Evolutionary conservation across 768 basidiomycete species (phyloP).

Genomic region (Tylopilus rubrobrunneus): DNA sequence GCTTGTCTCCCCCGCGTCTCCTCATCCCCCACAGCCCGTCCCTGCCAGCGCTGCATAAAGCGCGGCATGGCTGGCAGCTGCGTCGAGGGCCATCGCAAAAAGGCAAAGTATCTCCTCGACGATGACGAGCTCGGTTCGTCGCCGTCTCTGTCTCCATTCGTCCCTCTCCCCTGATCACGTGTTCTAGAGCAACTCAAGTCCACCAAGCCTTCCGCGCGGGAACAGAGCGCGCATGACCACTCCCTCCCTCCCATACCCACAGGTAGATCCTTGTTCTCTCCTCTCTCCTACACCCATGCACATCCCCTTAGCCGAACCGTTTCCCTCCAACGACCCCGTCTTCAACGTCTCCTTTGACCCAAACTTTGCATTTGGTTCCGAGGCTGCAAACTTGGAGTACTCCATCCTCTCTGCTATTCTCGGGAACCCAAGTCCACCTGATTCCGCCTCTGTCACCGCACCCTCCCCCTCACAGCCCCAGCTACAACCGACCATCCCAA

Average conservation of each 20-base stretch:
- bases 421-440: constrained; percentile 62
- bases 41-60: constrained; percentile 94
- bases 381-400: constrained; percentile 92
- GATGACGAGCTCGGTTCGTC: constrained; percentile 84
- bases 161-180: constrained; percentile 21
- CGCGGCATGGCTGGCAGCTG: constrained; percentile 87
- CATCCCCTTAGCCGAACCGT: constrained; percentile 42
- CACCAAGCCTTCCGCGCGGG: constrained; percentile 25
- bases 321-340: constrained; percentile 53
- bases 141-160: neutral
- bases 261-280: constrained; percentile 24
- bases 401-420: constrained; percentile 91
- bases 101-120: constrained; percentile 95
- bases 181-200: constrained; percentile 40
- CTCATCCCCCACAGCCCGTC: constrained; percentile 63
- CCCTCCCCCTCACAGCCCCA: constrained; percentile 30
- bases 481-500: constrained; percentile 23
- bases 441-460: constrained; percentile 23
- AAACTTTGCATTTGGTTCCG: constrained; percentile 70
- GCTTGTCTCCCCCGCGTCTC: neutral
- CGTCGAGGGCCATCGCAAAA: constrained; percentile 93
- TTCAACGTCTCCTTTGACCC: constrained; percentile 61
- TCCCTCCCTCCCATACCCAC: constrained; percentile 25
- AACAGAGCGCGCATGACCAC: constrained; percentile 29
- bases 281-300: constrained; percentile 5